Evolutionary conservation across 208 protist genomes (phyloP).

Genomic region (Herpetomonas tarakana): DNA sequence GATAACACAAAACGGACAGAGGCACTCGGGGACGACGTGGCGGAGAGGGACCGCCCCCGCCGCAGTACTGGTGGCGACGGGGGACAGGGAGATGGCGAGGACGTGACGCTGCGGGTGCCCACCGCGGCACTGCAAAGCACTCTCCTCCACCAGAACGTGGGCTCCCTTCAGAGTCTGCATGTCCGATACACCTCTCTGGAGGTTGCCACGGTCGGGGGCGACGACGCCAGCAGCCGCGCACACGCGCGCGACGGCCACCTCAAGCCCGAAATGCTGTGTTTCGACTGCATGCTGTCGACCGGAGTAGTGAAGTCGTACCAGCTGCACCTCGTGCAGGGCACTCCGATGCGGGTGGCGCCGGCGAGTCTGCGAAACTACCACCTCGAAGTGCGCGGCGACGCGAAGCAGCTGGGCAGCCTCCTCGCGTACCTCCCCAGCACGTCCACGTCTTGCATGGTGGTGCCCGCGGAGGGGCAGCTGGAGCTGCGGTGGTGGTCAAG

Average conservation of each 20-base stretch:
- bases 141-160: not conserved
- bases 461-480: conserved; percentile 27
- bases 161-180: not conserved
- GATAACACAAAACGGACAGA: not conserved
- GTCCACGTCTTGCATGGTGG: conserved; percentile 26
- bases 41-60: no score
- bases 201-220: no score
- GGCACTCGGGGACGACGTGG: not conserved
- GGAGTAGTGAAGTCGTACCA: conserved; percentile 39
- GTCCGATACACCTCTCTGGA: not conserved
- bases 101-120: not conserved
- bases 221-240: not conserved
- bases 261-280: conserved; percentile 32
- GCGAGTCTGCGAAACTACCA: conserved; percentile 13
- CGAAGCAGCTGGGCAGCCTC: conserved; percentile 31
- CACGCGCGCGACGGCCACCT: not conserved
- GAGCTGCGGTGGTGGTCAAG: conserved; percentile 27
- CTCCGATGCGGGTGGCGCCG: conserved; percentile 17
- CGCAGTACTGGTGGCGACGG: no score
- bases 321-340: conserved; percentile 34
- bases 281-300: conserved; percentile 26
- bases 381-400: conserved; percentile 44
- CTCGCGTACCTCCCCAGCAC: conserved; percentile 34
- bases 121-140: not conserved
- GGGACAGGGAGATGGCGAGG: not conserved